Conservation (phyloP, 139 green algal genomes). For the Axilococcus clingmanii region DNA sequence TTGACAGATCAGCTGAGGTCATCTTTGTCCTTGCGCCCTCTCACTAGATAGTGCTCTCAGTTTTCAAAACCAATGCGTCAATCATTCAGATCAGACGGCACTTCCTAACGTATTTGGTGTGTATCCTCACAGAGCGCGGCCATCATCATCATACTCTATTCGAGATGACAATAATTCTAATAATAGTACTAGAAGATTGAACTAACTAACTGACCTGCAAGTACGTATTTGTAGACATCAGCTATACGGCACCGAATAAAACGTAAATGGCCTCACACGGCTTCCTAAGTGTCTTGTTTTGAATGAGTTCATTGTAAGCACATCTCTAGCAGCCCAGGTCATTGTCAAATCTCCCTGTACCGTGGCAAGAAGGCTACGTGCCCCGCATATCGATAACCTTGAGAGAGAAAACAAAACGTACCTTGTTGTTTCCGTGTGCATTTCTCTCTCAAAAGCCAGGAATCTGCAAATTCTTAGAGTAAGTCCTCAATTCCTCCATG, state of each 20-base stretch:
- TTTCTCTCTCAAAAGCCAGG: too few relatives aligned
- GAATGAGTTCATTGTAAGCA: slow-evolving; percentile 25
- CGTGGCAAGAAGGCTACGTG: slow-evolving; percentile 35
- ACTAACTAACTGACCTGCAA: background rate
- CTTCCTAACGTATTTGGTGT: slow-evolving; percentile 27
- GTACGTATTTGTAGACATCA: slow-evolving; percentile 15
- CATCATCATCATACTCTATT: background rate
- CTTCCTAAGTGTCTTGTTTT: slow-evolving; percentile 27
- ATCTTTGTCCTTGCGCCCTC: slow-evolving; percentile 11
- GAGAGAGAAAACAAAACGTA: too few relatives aligned
- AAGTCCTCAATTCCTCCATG: too few relatives aligned
- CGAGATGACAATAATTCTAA: background rate
- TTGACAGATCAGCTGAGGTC: slow-evolving; percentile 31
- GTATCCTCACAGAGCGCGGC: slow-evolving; percentile 23
- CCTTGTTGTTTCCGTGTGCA: too few relatives aligned
- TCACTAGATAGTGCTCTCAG: background rate
- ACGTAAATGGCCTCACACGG: slow-evolving; percentile 7
- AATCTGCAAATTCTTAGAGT: too few relatives aligned
- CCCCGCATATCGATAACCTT: too few relatives aligned
- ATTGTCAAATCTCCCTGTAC: slow-evolving; percentile 23
- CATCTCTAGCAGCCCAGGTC: slow-evolving; percentile 32
- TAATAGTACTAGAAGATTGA: slow-evolving; percentile 1
- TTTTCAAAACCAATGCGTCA: slow-evolving; percentile 8
- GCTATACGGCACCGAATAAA: slow-evolving; percentile 21
- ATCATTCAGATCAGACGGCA: slow-evolving; percentile 44